These are phyloP conservation scores for Fonsecaea pedrosoi DNA, from an alignment of 2,329 filamentous ascomycete genomes.

Conservation along the genomic window DNA sequence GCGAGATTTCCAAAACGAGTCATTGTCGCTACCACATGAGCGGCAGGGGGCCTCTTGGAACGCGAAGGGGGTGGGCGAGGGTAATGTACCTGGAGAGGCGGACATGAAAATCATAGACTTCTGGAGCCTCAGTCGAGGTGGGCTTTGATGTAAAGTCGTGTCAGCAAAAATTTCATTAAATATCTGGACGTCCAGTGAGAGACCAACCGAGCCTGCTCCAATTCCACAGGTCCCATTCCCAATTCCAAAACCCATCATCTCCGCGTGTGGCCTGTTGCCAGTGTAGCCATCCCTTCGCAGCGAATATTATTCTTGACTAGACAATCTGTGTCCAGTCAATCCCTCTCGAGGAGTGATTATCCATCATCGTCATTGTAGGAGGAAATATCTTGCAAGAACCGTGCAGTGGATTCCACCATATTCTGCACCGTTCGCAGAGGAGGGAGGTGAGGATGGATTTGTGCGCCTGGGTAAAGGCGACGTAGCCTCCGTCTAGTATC, in stretches of 20 bases:
- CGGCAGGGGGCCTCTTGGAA: background rate
- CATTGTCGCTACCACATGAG: background rate
- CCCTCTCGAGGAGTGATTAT: background rate
- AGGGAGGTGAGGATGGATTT: background rate
- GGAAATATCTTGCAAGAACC: background rate
- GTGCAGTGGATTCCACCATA: background rate
- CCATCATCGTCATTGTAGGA: background rate
- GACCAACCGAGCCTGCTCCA: conserved; percentile 32
- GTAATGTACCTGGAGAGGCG: conserved; percentile 13
- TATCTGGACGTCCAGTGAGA: conserved; percentile 30
- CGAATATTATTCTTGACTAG: background rate
- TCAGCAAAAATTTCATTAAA: conserved; percentile 36
- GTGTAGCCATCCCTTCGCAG: background rate
- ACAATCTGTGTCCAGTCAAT: background rate
- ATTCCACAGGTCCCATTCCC: conserved; percentile 7
- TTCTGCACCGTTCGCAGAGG: background rate
- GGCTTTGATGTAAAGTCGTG: conserved; percentile 22
- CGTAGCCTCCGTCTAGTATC: conserved; percentile 58
- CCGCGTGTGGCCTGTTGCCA: background rate
- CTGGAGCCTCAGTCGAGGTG: background rate
- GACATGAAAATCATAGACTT: background rate
- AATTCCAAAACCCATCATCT: background rate
- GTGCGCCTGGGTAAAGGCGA: background rate
- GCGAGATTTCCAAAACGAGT: background rate
- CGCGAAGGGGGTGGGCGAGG: background rate